Conservation (phyloP, 306 rosid genomes). For the Dalbergia cultrata region DNA sequence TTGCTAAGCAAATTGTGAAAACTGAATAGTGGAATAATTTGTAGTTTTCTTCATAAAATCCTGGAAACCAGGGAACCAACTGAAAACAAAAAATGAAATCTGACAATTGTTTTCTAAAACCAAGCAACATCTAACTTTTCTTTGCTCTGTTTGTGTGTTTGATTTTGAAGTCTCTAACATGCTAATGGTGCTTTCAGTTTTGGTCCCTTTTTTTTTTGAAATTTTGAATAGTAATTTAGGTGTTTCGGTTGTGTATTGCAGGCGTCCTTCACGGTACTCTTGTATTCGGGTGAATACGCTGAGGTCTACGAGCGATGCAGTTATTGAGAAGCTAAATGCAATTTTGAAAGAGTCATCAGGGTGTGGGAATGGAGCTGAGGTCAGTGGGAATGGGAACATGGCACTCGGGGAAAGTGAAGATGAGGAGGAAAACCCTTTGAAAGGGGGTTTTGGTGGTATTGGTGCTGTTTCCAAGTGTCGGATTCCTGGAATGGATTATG, state of each 20-base stretch:
- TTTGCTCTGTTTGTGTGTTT: neutral
- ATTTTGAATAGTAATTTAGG: neutral
- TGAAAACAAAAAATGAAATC: no score
- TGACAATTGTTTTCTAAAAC: no score
- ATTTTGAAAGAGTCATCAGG: constrained; percentile 45
- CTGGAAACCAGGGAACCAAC: no score
- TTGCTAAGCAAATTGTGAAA: no score
- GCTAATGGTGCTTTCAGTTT: neutral
- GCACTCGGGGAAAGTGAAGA: constrained; percentile 15
- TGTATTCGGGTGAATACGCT: constrained; percentile 86
- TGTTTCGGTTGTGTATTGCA: constrained; percentile 27
- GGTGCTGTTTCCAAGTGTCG: constrained; percentile 67
- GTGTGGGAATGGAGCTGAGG: neutral
- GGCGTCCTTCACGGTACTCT: constrained; percentile 91
- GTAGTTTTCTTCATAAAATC: no score
- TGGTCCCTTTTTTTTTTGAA: neutral
- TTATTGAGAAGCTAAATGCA: constrained; percentile 61
- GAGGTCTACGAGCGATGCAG: constrained; percentile 66
- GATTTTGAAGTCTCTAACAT: neutral
- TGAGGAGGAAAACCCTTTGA: constrained; percentile 43
- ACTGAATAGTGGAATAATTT: no score
- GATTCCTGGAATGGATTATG: constrained; percentile 79
- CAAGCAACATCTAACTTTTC: no score
- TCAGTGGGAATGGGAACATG: neutral
- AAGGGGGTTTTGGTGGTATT: constrained; percentile 34